Evolutionary conservation across 345 rosid genomes (phyloP).

Genomic region (Linum trigynum): DNA sequence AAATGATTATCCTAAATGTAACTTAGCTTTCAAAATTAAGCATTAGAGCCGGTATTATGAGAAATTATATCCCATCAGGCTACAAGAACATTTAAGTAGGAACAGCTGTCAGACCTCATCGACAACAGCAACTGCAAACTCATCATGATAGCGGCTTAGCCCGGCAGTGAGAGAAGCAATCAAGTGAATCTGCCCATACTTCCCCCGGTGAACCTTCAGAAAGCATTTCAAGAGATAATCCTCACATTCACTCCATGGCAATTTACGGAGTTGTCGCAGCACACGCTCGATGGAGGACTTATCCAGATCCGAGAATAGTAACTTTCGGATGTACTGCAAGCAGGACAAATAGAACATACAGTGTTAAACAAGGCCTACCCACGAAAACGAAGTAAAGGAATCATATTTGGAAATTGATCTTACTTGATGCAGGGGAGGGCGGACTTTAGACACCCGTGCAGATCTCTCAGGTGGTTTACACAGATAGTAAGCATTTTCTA

Average conservation of each 20-base stretch:
- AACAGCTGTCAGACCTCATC: conserved; percentile 63
- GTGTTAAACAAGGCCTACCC: not conserved
- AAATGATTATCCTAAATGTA: not conserved
- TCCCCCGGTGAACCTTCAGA: conserved; percentile 95
- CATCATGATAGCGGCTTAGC: conserved; percentile 96
- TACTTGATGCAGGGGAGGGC: conserved; percentile 94
- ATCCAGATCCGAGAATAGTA: conserved; percentile 92
- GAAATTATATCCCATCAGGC: not conserved
- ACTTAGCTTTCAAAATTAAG: too few relatives aligned
- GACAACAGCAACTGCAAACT: conserved; percentile 92
- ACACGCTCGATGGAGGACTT: conserved; percentile 85
- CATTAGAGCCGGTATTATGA: not conserved
- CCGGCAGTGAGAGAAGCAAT: conserved; percentile 97
- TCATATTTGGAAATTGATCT: not conserved
- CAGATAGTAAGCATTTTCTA: conserved; percentile 96
- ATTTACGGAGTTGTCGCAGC: conserved; percentile 90
- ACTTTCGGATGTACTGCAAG: conserved; percentile 81
- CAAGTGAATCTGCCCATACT: conserved; percentile 94
- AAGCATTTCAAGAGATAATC: conserved; percentile 88
- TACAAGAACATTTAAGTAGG: not conserved
- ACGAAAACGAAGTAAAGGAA: conserved; percentile 1
- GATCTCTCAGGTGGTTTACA: conserved; percentile 99
- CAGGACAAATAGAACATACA: conserved; percentile 6
- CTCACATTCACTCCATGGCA: conserved; percentile 94
- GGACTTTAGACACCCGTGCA: conserved; percentile 77